Percentiles rank a stretch among this genome's conserved stretches.
These are phyloP conservation scores for Solanum microdontum DNA, from an alignment of 257 asterid species.

Conservation along the genomic window DNA sequence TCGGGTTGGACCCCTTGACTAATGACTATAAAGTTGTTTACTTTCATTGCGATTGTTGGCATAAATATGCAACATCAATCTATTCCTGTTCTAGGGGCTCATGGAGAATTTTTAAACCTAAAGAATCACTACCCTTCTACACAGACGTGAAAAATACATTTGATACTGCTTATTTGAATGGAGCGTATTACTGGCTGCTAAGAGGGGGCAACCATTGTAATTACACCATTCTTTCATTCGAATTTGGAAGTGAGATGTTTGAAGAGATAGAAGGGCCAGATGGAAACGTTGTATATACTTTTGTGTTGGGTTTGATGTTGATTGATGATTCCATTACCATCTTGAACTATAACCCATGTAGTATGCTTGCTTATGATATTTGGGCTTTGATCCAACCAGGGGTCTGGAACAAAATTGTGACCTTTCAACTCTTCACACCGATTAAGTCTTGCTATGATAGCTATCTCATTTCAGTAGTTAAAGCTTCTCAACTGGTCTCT, in stretches of 20 bases:
- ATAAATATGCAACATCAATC: not conserved
- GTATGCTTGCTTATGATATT: not conserved
- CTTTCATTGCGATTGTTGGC: not conserved
- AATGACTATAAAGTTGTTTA: not conserved
- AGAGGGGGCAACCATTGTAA: not conserved
- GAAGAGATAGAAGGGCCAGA: not conserved
- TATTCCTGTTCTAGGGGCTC: not conserved
- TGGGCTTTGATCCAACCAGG: not conserved
- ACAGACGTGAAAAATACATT: not conserved
- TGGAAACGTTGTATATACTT: not conserved
- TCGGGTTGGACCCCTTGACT: not conserved
- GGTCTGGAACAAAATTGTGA: not conserved
- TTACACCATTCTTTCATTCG: not conserved
- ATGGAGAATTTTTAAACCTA: not conserved
- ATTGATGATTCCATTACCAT: not conserved
- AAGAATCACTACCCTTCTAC: not conserved
- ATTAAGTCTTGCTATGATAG: not conserved
- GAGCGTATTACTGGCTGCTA: not conserved
- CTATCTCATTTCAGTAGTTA: not conserved
- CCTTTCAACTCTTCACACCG: not conserved
- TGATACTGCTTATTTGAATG: not conserved
- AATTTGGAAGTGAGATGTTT: not conserved
- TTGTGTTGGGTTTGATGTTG: not conserved
- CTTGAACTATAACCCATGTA: not conserved
- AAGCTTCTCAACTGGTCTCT: not conserved